Evolutionary conservation across 2,329 filamentous ascomycete genomes (phyloP), one percentile per base, ranked within the genome.

Genomic region (Alternaria sp.): DNA sequence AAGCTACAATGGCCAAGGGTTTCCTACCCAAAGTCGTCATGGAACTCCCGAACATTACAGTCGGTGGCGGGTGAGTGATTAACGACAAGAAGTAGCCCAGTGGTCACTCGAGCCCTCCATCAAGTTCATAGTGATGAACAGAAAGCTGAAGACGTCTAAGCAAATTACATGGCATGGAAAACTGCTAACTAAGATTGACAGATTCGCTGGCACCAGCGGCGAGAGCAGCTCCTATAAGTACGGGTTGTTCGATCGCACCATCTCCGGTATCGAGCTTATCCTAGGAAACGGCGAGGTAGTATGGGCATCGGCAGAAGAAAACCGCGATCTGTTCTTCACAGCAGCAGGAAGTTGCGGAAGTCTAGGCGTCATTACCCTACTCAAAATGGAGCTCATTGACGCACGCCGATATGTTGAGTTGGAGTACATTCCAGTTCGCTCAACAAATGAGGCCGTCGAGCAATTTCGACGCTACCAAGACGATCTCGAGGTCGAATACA

Each of bases 21-120:
- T 79, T 92, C 0, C 78, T 92, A 1, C 89, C 86, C 1, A 86
- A 85, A 0, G 88, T 92, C 0, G 88, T 92, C 5, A 91, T 91
- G 87, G 90, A 92, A 70, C 89, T 92, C 54, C 89, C 89, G 0
- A 88, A 88, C 0, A 92, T 92, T 65, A 92, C 90, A 0, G 87
- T 86, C 0, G 90, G 89, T 14, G 89, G 90, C 3, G 89, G 88
- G 0, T 74, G 62, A 68, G 71, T 71, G 18, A 37, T 45, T 7
- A 18, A 18, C 37, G 15, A 20, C 6, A 46, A 30, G 37, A 26
- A n/a, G 6, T 58, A 21, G 33, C 49, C 21, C 45, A 51, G 33
- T 30, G 3, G 10, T 18, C 46, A 30, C 15, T 50, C 10, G 3
- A 20, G 25, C 2, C 46, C 26, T 20, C 4, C 3, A n/a, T 28